phyloP scores from a whole-genome alignment of 495 filamentous ascomycete species.

The Penicillium herquei region DNA sequence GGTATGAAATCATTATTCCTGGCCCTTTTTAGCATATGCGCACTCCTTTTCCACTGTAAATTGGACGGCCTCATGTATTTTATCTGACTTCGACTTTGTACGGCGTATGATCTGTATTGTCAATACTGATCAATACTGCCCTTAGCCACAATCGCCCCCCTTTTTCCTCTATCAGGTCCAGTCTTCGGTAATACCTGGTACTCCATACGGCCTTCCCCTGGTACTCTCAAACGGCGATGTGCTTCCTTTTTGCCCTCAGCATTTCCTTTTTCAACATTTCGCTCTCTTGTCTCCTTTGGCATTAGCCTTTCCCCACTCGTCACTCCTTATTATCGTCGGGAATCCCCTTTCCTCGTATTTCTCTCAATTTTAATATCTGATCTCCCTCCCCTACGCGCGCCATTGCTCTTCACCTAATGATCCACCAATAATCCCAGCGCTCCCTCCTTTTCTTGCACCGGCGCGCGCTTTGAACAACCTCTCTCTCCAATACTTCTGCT shows the following conservation, averaged over 20 bases:
- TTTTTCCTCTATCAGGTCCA: constrained; percentile 16
- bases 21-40: too few relatives aligned
- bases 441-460: not conserved
- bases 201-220: constrained; percentile 10
- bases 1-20: too few relatives aligned
- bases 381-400: not conserved
- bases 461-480: not conserved
- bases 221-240: constrained; percentile 5
- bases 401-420: constrained; percentile 1
- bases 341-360: constrained; percentile 11
- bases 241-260: constrained; percentile 12
- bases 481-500: not conserved
- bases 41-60: too few relatives aligned
- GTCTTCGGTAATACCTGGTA: not conserved
- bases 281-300: constrained; percentile 11
- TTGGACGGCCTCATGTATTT: too few relatives aligned
- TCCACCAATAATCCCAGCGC: not conserved
- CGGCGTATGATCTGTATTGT: too few relatives aligned
- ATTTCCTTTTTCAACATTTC: constrained; percentile 4
- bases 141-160: constrained; percentile 5
- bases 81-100: too few relatives aligned
- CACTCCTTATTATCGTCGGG: constrained; percentile 27
- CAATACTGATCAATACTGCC: too few relatives aligned
- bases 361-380: not conserved
- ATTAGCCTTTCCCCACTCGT: constrained; percentile 20